These are phyloP conservation scores for Xylariaceae sp. DNA, from an alignment of 2,329 filamentous ascomycete species.

Conservation along the genomic window DNA sequence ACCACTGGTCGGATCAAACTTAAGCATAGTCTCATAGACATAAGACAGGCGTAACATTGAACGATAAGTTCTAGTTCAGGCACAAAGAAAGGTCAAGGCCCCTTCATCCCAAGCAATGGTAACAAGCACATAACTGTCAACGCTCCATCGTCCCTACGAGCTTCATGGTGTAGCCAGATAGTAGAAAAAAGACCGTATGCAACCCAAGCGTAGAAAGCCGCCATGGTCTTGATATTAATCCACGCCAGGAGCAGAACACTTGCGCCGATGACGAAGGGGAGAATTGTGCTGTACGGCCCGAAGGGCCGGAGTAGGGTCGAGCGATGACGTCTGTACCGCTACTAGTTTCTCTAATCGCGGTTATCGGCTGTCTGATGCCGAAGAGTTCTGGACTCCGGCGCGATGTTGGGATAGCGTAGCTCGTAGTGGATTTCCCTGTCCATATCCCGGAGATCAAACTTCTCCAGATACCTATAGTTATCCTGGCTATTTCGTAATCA, in stretches of 20 bases:
- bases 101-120: too few relatives aligned
- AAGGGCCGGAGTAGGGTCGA: slow-evolving; percentile 3
- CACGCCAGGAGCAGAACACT: slow-evolving; percentile 40
- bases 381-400: not conserved
- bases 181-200: too few relatives aligned
- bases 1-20: too few relatives aligned
- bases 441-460: slow-evolving; percentile 12
- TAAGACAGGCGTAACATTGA: too few relatives aligned
- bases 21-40: too few relatives aligned
- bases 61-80: too few relatives aligned
- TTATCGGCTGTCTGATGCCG: not conserved
- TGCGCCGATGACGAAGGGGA: slow-evolving; percentile 34
- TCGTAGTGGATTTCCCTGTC: not conserved
- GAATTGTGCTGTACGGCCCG: slow-evolving; percentile 47
- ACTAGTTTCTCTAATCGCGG: not conserved
- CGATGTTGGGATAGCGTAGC: slow-evolving; percentile 2
- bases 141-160: too few relatives aligned
- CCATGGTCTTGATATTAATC: slow-evolving; percentile 38
- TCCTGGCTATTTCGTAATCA: slow-evolving; percentile 43
- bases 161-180: too few relatives aligned
- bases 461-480: slow-evolving; percentile 47
- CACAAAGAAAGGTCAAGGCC: too few relatives aligned
- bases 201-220: slow-evolving; percentile 20
- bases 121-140: too few relatives aligned
- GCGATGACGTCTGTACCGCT: not conserved